Evolutionary conservation across 2,329 filamentous ascomycete species (phyloP), one percentile per base, ranked within the genome.

Genomic region (Colletotrichum brevisporum): DNA sequence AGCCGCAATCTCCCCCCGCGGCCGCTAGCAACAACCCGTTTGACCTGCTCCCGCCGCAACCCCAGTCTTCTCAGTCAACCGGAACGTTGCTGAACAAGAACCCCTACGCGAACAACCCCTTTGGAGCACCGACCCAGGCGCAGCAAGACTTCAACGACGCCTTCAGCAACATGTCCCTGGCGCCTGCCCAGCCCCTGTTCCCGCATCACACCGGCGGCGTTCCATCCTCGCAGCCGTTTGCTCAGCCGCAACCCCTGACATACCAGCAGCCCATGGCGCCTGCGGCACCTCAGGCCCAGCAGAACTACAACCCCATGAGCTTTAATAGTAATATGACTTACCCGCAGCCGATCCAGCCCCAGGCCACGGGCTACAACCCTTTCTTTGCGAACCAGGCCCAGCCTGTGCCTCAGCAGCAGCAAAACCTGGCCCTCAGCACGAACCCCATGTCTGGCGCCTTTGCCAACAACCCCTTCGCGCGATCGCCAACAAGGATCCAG

Each of bases 121-220:
- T 95, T 73, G 87, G 91, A 9, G 77, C 81, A 58, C 84, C 85
- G 2, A 75, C 79, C 70, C 66, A 83, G 63, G 82, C 83, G 71
- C 54, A 78, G 16, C 82, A 80, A 72, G 72, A 81, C 12, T 79
- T 94, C 18, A 89, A 90, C 71, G 89, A 92, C 74, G 89, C 92
- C 1, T 92, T 97, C 75, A 91, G 95, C 76, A 90, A 88, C 71
- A 86, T 97, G 79, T 90, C 93, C 45, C 82, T 97, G 2, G 89
- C 89, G 26, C 78, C 80, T 12, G 75, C 79, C 48, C 89, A 90
- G 73, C 88, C 89, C 45, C 83, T 94, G 36, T 94, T 95, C 77
- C 92, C 93, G 8, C 90, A 94, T 75, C 90, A 91, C 62, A 95
- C 93, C 1, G 92, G 92, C 62, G 92, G 89, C 24, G 71, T 86